Percentiles rank a stretch among this genome's conserved stretches.
These are phyloP conservation scores for Funneliformis caledonium DNA, from an alignment of 371 early-diverging fungal genomes.

Conservation along the genomic window DNA sequence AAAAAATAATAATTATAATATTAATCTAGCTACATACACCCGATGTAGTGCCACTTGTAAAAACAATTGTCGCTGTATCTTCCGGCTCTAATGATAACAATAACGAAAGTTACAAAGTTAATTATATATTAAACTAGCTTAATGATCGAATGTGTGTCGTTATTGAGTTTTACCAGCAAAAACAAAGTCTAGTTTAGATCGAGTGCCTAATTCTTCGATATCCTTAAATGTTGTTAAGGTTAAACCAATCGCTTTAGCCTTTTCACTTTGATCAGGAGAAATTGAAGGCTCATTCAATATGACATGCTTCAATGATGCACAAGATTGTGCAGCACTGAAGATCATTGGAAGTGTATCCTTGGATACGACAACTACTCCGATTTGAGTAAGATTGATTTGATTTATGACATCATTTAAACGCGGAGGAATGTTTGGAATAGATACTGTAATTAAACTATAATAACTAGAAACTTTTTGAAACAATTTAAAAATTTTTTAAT, in stretches of 20 bases:
- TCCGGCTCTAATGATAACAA: conserved; percentile 49
- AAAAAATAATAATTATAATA: conserved; percentile 15
- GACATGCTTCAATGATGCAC: conserved; percentile 45
- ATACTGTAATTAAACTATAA: conserved; percentile 50
- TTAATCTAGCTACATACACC: conserved; percentile 9
- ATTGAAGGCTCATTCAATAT: conserved; percentile 45
- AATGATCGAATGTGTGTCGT: background rate
- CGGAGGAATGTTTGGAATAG: conserved; percentile 49
- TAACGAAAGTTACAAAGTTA: background rate
- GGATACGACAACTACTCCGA: conserved; percentile 69
- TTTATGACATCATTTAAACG: conserved; percentile 46
- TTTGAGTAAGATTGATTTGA: conserved; percentile 66
- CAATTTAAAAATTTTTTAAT: background rate
- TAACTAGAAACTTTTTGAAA: conserved; percentile 48
- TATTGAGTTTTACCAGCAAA: conserved; percentile 43
- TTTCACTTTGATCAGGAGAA: conserved; percentile 38
- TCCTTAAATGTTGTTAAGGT: conserved; percentile 46
- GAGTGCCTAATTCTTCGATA: conserved; percentile 43
- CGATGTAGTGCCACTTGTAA: conserved; percentile 86
- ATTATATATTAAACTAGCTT: background rate
- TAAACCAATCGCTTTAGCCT: conserved; percentile 42
- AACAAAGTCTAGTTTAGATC: conserved; percentile 43
- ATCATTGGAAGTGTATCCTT: conserved; percentile 66
- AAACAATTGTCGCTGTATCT: conserved; percentile 89
- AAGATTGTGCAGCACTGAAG: conserved; percentile 53